Evolutionary conservation across 169 alveolate genomes (phyloP).

Genomic region (Plasmodium coatneyi): DNA sequence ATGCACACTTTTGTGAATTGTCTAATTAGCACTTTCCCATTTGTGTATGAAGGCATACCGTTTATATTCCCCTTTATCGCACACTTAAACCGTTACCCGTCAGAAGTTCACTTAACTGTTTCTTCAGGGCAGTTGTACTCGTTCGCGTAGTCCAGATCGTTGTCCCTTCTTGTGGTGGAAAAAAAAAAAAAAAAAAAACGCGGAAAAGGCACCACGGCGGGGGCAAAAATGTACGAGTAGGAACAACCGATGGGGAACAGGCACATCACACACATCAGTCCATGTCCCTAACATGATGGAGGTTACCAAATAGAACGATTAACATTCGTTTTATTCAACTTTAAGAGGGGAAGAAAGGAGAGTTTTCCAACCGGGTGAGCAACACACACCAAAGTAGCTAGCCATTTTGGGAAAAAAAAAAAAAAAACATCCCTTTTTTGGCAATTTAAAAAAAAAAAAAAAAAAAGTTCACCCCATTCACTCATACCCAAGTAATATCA

Average conservation of each 20-base stretch:
- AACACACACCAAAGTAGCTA: not conserved
- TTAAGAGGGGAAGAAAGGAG: not conserved
- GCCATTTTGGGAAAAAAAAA: not conserved
- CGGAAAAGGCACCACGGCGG: not conserved
- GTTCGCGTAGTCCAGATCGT: not conserved
- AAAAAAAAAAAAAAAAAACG: not conserved
- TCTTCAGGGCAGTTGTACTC: not conserved
- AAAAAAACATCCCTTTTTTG: not conserved
- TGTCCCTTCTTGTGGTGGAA: not conserved
- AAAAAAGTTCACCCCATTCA: not conserved
- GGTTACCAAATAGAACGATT: not conserved
- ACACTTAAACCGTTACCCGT: not conserved
- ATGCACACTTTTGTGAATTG: not conserved
- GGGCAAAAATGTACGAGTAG: not conserved
- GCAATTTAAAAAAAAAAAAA: not conserved
- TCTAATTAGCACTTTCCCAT: not conserved
- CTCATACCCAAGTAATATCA: slow-evolving; percentile 69
- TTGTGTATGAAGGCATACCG: not conserved
- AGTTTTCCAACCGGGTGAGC: not conserved
- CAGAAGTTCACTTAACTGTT: not conserved
- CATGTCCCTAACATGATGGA: not conserved
- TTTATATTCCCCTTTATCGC: not conserved
- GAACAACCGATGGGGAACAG: not conserved
- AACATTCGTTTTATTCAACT: not conserved
- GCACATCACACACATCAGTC: not conserved